Percentiles rank a stretch among this genome's conserved stretches.
phyloP scores from a whole-genome alignment of 495 filamentous ascomycete genomes.

The Penicillium pancosmium region DNA sequence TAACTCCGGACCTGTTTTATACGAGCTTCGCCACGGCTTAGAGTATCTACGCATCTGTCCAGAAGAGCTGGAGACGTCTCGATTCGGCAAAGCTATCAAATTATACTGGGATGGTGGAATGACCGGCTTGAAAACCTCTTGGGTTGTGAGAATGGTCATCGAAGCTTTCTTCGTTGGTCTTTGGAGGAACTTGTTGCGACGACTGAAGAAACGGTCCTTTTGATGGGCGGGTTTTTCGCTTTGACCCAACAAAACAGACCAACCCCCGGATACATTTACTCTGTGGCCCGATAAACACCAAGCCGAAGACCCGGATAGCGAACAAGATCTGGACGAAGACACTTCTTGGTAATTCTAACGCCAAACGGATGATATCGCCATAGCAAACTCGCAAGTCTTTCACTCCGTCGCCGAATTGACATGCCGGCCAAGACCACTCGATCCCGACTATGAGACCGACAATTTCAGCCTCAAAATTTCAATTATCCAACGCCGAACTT shows the following conservation, averaged over 20 bases:
- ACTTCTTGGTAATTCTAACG: too few relatives aligned
- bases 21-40: constrained; percentile 22
- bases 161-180: constrained; percentile 24
- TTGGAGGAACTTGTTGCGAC: constrained; percentile 15
- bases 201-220: constrained; percentile 10
- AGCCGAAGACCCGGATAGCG: too few relatives aligned
- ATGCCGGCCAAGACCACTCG: too few relatives aligned
- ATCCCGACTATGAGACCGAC: too few relatives aligned
- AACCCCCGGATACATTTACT: too few relatives aligned
- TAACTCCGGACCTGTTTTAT: constrained; percentile 22
- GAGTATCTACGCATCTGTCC: constrained; percentile 19
- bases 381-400: too few relatives aligned
- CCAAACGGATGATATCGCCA: too few relatives aligned
- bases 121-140: constrained; percentile 1
- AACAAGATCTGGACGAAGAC: too few relatives aligned
- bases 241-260: not conserved
- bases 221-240: not conserved
- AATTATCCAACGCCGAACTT: too few relatives aligned
- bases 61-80: constrained; percentile 20
- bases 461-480: too few relatives aligned
- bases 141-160: constrained; percentile 14
- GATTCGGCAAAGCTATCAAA: constrained; percentile 23
- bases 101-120: constrained; percentile 23
- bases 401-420: too few relatives aligned
- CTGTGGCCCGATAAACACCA: too few relatives aligned